Percentiles rank a stretch among this genome's conserved stretches.
These are phyloP conservation scores for Annulohypoxylon nitens DNA, from an alignment of 495 filamentous ascomycete species.

Conservation along the genomic window DNA sequence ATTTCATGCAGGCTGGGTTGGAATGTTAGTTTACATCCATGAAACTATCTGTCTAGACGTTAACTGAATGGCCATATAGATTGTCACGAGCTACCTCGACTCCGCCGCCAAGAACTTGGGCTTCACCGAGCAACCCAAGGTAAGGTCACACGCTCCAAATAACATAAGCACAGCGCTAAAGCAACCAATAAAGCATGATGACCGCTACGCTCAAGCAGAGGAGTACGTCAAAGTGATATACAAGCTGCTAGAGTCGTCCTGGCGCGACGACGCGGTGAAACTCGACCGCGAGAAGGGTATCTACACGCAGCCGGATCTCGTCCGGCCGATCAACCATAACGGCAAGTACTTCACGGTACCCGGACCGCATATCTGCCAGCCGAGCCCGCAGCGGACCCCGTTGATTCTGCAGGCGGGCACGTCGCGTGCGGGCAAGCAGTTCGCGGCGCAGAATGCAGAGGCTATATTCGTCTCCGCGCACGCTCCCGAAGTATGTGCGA, in stretches of 20 bases:
- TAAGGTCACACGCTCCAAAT: constrained; percentile 25
- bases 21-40: constrained; percentile 59
- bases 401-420: constrained; percentile 75
- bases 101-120: constrained; percentile 74
- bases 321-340: constrained; percentile 74
- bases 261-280: constrained; percentile 74
- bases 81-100: constrained; percentile 77
- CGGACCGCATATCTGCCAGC: constrained; percentile 73
- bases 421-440: constrained; percentile 71
- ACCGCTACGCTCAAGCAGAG: constrained; percentile 74
- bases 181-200: constrained; percentile 66
- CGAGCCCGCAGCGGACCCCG: constrained; percentile 74
- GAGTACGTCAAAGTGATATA: constrained; percentile 78
- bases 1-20: constrained; percentile 62
- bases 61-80: constrained; percentile 45
- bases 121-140: constrained; percentile 62
- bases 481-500: constrained; percentile 58
- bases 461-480: constrained; percentile 68
- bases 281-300: constrained; percentile 67
- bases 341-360: constrained; percentile 76
- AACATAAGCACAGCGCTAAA: constrained; percentile 4
- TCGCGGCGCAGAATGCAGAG: constrained; percentile 74
- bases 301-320: constrained; percentile 70
- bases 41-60: neutral
- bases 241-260: constrained; percentile 77